Conservation (phyloP, 805 yeast genomes). For the Kuraishia molischiana region DNA sequence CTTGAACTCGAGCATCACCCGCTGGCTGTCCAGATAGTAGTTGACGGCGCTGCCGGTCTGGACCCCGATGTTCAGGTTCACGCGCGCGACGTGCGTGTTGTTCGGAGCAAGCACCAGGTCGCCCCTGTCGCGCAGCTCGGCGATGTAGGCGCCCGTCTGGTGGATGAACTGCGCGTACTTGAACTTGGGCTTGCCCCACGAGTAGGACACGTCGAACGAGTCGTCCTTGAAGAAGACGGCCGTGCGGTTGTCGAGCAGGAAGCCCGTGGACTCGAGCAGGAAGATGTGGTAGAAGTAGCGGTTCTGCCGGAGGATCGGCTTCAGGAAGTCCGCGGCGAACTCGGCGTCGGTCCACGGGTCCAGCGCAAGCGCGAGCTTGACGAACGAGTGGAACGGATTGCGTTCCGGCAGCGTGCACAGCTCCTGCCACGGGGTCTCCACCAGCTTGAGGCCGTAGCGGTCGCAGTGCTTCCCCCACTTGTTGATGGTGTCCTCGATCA, state of each 20-base stretch:
- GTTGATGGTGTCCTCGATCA: constrained; percentile 69
- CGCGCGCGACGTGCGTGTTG: constrained; percentile 70
- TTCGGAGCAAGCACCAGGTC: constrained; percentile 80
- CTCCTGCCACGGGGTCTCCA: constrained; percentile 90
- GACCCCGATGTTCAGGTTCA: constrained; percentile 34
- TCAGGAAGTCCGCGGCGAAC: constrained; percentile 21
- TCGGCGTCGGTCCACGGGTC: constrained; percentile 65
- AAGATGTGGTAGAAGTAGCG: constrained; percentile 71
- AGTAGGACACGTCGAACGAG: constrained; percentile 60
- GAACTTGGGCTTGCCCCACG: constrained; percentile 87
- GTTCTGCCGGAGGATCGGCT: constrained; percentile 34
- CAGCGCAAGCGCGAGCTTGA: constrained; percentile 53
- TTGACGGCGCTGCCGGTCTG: constrained; percentile 11
- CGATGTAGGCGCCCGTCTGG: constrained; percentile 79
- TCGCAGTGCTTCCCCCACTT: constrained; percentile 80
- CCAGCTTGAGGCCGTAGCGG: constrained; percentile 68
- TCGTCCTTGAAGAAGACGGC: constrained; percentile 44
- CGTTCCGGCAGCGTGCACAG: constrained; percentile 62
- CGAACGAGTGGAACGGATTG: constrained; percentile 85
- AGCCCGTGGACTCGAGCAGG: constrained; percentile 60
- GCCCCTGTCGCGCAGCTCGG: constrained; percentile 75
- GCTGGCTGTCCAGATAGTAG: constrained; percentile 53
- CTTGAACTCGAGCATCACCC: constrained; percentile 62
- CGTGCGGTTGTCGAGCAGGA: constrained; percentile 74
- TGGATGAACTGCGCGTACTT: constrained; percentile 86